Base-by-base conservation (phyloP, 2,329 filamentous ascomycete species). In the Colletotrichum falcatum region DNA sequence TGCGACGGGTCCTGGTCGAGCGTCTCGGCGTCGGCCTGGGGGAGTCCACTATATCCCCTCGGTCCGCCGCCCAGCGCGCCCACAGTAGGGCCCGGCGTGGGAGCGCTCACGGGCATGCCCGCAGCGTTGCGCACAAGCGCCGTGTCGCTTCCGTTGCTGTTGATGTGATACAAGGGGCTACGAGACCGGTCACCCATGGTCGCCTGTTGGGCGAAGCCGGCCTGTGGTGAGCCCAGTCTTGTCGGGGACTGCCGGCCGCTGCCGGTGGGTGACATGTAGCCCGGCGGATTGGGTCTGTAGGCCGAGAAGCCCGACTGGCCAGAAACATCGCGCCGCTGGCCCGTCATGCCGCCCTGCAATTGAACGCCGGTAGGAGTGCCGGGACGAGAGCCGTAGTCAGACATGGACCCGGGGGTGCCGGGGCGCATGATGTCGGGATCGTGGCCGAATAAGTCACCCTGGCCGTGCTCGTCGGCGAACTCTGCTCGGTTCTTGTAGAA, bases 401-500 rank as follows among this genome's bases (percentile, higher is more conserved):
- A 83, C 58, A 84, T 80, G 35, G 87, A 88, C 16, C 85, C 84
- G 0, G 91, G 90, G 0, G 91, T 92, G 23, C 86, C 88, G 0
- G 90, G 87, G 1, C 91, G 85, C 20, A 87, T 80, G 2, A 90
- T 81, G 72, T 92, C 91, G 30, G 84, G 82, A 2, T 86, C 81
- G 18, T 83, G 85, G 3, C 91, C 92, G 72, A 88, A 91, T 8
- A 91, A 83, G 39, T 89, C 88, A 28, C 92, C 92, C 6, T 92
- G 94, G n/a, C 94, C 94, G 74, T 94, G 92, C 65, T 96, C 93
- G 14, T 94, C 91, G 1, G 90, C 90, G 81, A 98, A 98, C 75
- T 98, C 95, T 2, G 93, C 88, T 1, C 94, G 88, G 79, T 97
- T 92, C 81, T 97, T 98, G 86, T 91, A 98, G 81, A 94, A 95